Evolutionary conservation across 2,329 filamentous ascomycete genomes (phyloP).

Genomic region (Nemania sp.): DNA sequence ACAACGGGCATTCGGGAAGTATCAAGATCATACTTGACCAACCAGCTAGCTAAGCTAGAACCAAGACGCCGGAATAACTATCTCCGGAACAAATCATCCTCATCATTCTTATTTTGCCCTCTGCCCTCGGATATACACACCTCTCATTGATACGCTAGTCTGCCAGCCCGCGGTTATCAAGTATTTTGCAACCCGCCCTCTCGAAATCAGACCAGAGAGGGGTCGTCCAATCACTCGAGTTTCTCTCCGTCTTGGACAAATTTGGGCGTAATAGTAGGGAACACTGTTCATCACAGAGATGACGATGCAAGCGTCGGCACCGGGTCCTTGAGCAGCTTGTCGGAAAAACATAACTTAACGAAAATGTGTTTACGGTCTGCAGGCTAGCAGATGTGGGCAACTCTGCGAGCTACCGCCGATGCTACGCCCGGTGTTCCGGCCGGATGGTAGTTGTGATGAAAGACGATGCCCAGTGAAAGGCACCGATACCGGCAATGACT

Average conservation of each 20-base stretch:
- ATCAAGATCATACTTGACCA: not conserved
- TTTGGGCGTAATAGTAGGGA: not conserved
- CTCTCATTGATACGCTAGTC: not conserved
- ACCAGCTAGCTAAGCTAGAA: not conserved
- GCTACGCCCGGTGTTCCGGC: slow-evolving; percentile 7
- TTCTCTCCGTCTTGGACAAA: not conserved
- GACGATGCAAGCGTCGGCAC: not conserved
- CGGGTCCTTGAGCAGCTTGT: too few species aligned
- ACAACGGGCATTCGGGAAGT: not conserved
- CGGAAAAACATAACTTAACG: too few species aligned
- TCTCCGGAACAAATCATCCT: not conserved
- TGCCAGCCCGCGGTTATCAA: not conserved
- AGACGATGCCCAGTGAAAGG: not conserved
- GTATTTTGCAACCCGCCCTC: not conserved
- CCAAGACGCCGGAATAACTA: not conserved
- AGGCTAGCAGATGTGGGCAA: too few species aligned
- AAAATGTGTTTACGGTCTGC: too few species aligned
- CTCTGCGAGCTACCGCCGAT: not conserved
- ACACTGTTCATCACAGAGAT: not conserved
- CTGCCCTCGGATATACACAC: not conserved
- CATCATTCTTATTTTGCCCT: not conserved
- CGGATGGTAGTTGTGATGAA: not conserved
- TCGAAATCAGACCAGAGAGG: not conserved
- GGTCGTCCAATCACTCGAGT: not conserved
- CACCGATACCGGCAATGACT: slow-evolving; percentile 25